phyloP scores from a whole-genome alignment of 208 protist species.

The Trypanosoma platydactyli region DNA sequence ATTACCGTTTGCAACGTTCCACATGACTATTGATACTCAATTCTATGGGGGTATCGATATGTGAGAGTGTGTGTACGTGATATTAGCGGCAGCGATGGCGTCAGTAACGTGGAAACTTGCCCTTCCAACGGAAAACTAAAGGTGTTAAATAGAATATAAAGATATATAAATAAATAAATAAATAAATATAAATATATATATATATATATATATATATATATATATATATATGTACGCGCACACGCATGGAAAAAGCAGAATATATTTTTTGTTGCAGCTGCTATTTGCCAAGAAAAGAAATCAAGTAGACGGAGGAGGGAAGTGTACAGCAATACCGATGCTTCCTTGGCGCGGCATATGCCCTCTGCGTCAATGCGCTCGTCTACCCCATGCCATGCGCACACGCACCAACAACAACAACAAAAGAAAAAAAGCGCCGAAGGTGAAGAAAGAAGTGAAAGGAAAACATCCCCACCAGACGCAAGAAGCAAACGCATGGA shows the following conservation, averaged over 20 bases:
- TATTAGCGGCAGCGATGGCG: background rate
- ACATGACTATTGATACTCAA: background rate
- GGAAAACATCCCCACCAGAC: too few relatives aligned
- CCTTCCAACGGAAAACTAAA: background rate
- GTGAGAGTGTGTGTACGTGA: background rate
- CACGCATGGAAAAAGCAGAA: constrained; percentile 2
- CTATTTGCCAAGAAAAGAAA: constrained; percentile 10
- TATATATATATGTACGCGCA: background rate
- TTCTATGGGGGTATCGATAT: background rate
- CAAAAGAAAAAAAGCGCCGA: too few relatives aligned
- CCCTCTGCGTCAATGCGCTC: too few relatives aligned
- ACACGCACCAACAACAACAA: too few relatives aligned
- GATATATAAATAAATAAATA: background rate
- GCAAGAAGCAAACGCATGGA: too few relatives aligned
- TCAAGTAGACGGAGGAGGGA: constrained; percentile 4
- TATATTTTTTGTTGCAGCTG: too few relatives aligned
- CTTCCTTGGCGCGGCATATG: too few relatives aligned
- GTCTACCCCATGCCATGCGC: too few relatives aligned
- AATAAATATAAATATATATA: constrained; percentile 3
- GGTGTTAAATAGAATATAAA: background rate
- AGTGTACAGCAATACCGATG: background rate
- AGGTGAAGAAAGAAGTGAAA: too few relatives aligned
- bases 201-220: background rate
- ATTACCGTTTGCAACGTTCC: background rate
- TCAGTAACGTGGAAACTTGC: background rate